Evolutionary conservation across 148 eudicot genomes (phyloP), one percentile per base, ranked within the genome.

Genomic region (Chenopodium suecicum): DNA sequence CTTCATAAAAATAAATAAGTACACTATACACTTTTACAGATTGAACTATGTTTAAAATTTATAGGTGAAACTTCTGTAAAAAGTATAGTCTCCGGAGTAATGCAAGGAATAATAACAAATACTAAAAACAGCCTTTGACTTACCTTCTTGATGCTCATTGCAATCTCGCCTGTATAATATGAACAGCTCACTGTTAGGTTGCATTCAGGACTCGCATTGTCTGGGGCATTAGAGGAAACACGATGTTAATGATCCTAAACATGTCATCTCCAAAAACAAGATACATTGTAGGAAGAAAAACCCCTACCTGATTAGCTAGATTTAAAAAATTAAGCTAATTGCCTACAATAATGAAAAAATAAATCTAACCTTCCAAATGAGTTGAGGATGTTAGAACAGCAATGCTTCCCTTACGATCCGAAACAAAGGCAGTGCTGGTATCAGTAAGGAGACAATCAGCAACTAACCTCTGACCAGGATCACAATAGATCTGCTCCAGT

Each of bases 391-490:
- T 93, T 83, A 95, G 86, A 76, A 93, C 89, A 82, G 92, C 88
- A 84, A 93, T 82, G 83, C 92, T 88, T 82, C 98, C 98, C 85
- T 91, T 91, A 79, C 98, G 96, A 86, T 93, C 98, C 31, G 98
- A 93, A 73, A 91, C 96, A 84, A 93, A 88, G 79, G 96, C 96
- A n/a, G 98, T 90, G 78, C 90, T 89, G 65, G 65, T 88, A 85
- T 93, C 90, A 83, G 93, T 88, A 80, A 95, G 97, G 78, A 89
- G 84, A 84, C 98, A 93, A 87, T 95, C 98, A 77, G 98, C 96
- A 52, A 92, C 94, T 86, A 93, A 88, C 87, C 98, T 88, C 92
- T 90, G 96, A 58, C 88, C 89, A 86, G 98, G 98, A 83, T 95
- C 98, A 90, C 93, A 87, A 73, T 90, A 90, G 72, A 92, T 82